These are phyloP conservation scores for Elsinoe fawcettii DNA, from an alignment of 2,329 filamentous ascomycete genomes.

Conservation along the genomic window DNA sequence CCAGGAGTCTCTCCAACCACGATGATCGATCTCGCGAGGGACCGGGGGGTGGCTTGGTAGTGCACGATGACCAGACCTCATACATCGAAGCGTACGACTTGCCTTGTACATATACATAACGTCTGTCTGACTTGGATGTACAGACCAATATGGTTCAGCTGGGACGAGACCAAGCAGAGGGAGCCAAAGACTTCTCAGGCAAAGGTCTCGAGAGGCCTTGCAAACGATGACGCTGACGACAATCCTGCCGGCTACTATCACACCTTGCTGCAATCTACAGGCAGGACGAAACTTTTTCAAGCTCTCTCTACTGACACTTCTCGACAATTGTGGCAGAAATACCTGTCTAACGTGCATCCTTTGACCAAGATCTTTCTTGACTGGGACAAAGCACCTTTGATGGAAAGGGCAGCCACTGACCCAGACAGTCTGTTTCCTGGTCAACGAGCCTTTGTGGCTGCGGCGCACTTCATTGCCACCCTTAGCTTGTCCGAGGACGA, in stretches of 20 bases:
- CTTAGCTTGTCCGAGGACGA: slow-evolving; percentile 17
- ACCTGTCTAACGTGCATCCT: slow-evolving; percentile 11
- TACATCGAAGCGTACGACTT: slow-evolving; percentile 1
- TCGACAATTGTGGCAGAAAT: slow-evolving; percentile 13
- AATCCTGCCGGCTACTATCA: not conserved
- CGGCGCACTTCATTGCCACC: slow-evolving; percentile 9
- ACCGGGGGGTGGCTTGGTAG: not conserved
- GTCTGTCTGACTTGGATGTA: not conserved
- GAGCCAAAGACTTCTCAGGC: not conserved
- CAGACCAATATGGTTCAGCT: slow-evolving; percentile 5
- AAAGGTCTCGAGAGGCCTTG: not conserved
- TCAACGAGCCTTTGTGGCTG: slow-evolving; percentile 8
- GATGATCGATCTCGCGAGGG: not conserved
- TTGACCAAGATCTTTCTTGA: slow-evolving; percentile 15
- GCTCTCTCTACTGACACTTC: not conserved
- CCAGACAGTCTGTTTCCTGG: not conserved
- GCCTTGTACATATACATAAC: not conserved
- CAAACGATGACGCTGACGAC: not conserved
- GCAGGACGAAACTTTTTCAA: not conserved
- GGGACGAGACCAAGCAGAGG: slow-evolving; percentile 4
- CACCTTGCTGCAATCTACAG: not conserved
- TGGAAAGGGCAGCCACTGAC: not conserved
- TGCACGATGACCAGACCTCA: not conserved
- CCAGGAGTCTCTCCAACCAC: not conserved
- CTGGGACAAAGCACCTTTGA: not conserved